phyloP scores from a whole-genome alignment of 768 basidiomycete genomes.

The Trametes cinnabarina region DNA sequence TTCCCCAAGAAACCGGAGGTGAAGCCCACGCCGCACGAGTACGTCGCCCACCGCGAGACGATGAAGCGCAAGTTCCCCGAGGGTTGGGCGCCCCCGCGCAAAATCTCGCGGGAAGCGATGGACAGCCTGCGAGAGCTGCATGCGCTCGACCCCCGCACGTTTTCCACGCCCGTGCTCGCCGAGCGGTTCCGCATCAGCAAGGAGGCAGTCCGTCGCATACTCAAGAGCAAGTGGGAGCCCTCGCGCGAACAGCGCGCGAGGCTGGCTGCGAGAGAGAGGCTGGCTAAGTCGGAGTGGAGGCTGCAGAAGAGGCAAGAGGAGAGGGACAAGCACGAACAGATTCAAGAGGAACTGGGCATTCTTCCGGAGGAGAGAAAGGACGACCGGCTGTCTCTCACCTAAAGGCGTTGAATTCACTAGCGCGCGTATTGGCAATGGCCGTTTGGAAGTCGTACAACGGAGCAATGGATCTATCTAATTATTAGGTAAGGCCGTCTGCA shows the following conservation, averaged over 20 bases:
- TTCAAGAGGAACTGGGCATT: constrained; percentile 1
- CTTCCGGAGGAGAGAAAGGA: neutral
- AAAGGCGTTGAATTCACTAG: neutral
- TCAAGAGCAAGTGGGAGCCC: constrained; percentile 45
- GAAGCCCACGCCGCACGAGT: constrained; percentile 27
- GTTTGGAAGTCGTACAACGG: too few species aligned
- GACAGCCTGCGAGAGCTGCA: constrained; percentile 46
- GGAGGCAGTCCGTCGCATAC: constrained; percentile 51
- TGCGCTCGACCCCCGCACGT: constrained; percentile 40
- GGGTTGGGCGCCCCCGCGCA: constrained; percentile 52
- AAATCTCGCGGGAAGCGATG: constrained; percentile 53
- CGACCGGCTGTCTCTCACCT: constrained; percentile 12
- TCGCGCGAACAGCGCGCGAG: constrained; percentile 30
- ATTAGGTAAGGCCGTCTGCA: too few species aligned
- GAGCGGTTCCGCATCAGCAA: constrained; percentile 47
- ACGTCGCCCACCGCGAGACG: constrained; percentile 30
- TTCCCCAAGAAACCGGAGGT: constrained; percentile 9
- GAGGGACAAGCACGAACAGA: constrained; percentile 7
- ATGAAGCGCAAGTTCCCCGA: constrained; percentile 36
- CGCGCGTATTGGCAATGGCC: too few species aligned
- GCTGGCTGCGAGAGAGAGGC: constrained; percentile 31
- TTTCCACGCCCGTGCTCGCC: constrained; percentile 42
- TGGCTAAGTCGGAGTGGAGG: constrained; percentile 23
- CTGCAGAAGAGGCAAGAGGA: constrained; percentile 20
- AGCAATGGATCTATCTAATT: too few species aligned